Percentiles rank a stretch among this genome's conserved stretches.
phyloP scores from a whole-genome alignment of 495 filamentous ascomycete species.

The Penicillium desertorum region DNA sequence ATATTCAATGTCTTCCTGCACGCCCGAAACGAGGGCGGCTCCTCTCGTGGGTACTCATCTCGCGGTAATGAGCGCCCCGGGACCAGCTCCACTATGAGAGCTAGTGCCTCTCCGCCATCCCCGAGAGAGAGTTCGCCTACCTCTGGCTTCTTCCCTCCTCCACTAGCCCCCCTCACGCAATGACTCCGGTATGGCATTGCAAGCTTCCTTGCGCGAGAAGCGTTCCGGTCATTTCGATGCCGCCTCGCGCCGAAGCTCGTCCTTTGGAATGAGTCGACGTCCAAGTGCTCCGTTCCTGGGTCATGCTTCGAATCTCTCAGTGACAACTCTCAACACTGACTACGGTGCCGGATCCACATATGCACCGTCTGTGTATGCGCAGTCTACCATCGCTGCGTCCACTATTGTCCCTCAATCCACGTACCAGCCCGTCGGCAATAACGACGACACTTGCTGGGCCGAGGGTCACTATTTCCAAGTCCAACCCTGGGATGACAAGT shows the following conservation, averaged over 20 bases:
- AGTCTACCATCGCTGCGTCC: constrained; percentile 95
- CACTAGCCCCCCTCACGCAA: constrained; percentile 75
- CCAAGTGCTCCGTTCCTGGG: constrained; percentile 84
- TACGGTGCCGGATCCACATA: constrained; percentile 75
- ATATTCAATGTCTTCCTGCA: constrained; percentile 92
- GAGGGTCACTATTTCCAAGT: constrained; percentile 91
- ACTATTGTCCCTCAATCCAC: constrained; percentile 93
- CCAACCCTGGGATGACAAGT: constrained; percentile 62
- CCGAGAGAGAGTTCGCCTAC: constrained; percentile 73
- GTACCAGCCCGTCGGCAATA: constrained; percentile 80
- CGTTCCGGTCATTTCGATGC: constrained; percentile 92
- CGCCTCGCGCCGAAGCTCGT: constrained; percentile 80
- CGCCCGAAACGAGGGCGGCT: constrained; percentile 61
- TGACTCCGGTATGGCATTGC: constrained; percentile 84
- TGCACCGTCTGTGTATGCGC: constrained; percentile 92
- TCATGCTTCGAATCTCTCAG: constrained; percentile 77
- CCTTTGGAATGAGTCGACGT: constrained; percentile 77
- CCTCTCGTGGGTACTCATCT: constrained; percentile 46
- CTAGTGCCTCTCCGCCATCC: constrained; percentile 70
- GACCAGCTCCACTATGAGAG: constrained; percentile 73
- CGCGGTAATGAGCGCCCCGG: constrained; percentile 70
- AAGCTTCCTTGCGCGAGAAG: constrained; percentile 85
- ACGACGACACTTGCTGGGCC: constrained; percentile 83
- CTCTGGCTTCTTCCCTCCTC: constrained; percentile 75
- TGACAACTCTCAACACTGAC: constrained; percentile 77